Evolutionary conservation across 164 flowering plant species (phyloP).

Genomic region (Chloranthus sessilifolius): DNA sequence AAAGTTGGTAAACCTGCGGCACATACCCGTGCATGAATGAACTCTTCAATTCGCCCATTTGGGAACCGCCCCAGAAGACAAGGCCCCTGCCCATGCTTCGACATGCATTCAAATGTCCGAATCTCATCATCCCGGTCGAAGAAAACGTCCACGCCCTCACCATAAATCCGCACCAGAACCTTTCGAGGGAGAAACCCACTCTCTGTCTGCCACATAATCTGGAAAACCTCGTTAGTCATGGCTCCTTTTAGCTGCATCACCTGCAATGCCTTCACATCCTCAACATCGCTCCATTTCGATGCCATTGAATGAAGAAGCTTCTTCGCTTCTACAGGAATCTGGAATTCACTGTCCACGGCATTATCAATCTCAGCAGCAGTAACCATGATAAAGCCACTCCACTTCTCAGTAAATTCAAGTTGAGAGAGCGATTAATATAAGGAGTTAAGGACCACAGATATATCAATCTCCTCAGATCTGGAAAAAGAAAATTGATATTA

Average conservation of each 20-base stretch:
- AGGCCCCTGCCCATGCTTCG: constrained; percentile 78
- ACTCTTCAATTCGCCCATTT: constrained; percentile 78
- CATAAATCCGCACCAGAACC: constrained; percentile 72
- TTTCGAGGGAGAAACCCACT: constrained; percentile 32
- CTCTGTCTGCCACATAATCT: constrained; percentile 63
- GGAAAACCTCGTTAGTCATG: constrained; percentile 84
- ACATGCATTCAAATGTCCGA: constrained; percentile 70
- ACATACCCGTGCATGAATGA: constrained; percentile 75
- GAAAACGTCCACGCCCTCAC: constrained; percentile 80
- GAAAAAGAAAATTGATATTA: no score
- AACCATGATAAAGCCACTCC: constrained; percentile 8
- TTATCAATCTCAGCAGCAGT: constrained; percentile 5
- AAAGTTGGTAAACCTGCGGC: no score
- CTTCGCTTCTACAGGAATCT: constrained; percentile 52
- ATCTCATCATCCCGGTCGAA: constrained; percentile 67
- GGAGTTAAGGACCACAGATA: no score
- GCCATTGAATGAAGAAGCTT: constrained; percentile 47
- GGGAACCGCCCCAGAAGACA: constrained; percentile 57
- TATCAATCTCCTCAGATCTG: no score
- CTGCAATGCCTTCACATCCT: constrained; percentile 44
- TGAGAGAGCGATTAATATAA: no score
- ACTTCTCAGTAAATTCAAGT: no score
- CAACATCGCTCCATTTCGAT: constrained; percentile 51
- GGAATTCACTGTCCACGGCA: constrained; percentile 11
- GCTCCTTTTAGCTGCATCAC: constrained; percentile 72